Percentiles rank a stretch among this genome's conserved stretches.
Evolutionary conservation across 1,284 basidiomycete genomes (phyloP).

Genomic region (Boletellus deceptivus): DNA sequence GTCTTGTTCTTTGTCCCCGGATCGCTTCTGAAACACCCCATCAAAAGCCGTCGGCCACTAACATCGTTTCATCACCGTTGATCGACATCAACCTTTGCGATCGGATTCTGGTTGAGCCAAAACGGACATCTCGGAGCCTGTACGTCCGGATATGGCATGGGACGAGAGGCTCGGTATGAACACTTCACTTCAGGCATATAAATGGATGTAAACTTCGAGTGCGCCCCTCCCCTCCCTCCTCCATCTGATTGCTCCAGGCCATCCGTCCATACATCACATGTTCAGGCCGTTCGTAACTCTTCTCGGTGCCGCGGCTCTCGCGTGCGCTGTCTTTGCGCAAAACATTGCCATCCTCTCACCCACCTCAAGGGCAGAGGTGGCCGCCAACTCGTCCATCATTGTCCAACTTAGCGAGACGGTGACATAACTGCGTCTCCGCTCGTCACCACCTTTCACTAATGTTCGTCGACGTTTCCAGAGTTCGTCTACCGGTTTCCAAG

Average conservation of each 20-base stretch:
- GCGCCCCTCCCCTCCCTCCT: neutral
- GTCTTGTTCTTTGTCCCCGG: no score
- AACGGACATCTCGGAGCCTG: no score
- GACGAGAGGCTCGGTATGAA: no score
- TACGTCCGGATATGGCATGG: no score
- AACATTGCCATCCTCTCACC: conserved; percentile 40
- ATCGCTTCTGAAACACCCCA: no score
- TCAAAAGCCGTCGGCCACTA: no score
- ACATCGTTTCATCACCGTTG: no score
- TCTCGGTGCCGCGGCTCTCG: conserved; percentile 9
- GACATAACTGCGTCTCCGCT: conserved; percentile 15
- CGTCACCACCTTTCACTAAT: neutral
- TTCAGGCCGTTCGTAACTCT: conserved; percentile 7
- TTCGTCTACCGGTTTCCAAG: neutral
- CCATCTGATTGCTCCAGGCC: neutral
- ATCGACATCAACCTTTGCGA: no score
- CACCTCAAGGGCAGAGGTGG: conserved; percentile 30
- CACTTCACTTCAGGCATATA: no score
- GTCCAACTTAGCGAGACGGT: conserved; percentile 46
- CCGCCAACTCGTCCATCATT: conserved; percentile 36
- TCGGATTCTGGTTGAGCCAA: no score
- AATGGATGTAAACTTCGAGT: no score
- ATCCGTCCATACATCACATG: conserved; percentile 6
- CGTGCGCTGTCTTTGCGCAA: conserved; percentile 39
- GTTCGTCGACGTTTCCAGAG: conserved; percentile 22